A percentile compares a stretch with the other conserved stretches of the same genome.
phyloP scores from a whole-genome alignment of 169 alveolate genomes.

The Plasmodium inui region DNA sequence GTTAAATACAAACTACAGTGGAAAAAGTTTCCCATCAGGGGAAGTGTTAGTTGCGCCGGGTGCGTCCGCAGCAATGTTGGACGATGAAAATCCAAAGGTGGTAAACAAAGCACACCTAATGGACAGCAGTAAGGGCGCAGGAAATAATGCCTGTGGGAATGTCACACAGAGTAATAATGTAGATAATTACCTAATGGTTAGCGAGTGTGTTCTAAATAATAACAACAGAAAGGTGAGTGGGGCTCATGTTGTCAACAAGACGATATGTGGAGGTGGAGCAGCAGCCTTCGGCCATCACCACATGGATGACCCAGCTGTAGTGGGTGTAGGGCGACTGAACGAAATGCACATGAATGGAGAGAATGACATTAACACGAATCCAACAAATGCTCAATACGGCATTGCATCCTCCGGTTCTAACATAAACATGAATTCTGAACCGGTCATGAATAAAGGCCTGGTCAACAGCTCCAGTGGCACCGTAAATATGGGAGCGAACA shows the following conservation, averaged over 20 bases:
- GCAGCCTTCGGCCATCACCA: background rate
- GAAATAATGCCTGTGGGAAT: background rate
- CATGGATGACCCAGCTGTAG: background rate
- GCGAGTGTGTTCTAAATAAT: background rate
- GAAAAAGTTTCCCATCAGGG: background rate
- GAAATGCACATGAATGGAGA: background rate
- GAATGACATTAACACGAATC: background rate
- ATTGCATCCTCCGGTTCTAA: constrained; percentile 3
- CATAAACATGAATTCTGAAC: background rate
- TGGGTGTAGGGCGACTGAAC: background rate
- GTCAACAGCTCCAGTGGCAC: background rate
- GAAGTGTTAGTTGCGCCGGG: background rate
- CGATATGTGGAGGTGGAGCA: background rate
- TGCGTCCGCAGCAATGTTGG: background rate
- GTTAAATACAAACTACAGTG: background rate
- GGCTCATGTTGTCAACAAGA: background rate
- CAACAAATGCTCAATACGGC: background rate
- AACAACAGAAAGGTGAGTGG: background rate
- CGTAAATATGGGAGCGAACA: background rate
- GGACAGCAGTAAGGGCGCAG: background rate
- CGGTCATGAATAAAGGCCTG: background rate
- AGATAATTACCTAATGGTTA: background rate
- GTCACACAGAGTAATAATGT: background rate
- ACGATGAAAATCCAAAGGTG: background rate
- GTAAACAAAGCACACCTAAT: background rate